Evolutionary conservation across 345 rosid species (phyloP).

Genomic region (Capsella bursapastoris): DNA sequence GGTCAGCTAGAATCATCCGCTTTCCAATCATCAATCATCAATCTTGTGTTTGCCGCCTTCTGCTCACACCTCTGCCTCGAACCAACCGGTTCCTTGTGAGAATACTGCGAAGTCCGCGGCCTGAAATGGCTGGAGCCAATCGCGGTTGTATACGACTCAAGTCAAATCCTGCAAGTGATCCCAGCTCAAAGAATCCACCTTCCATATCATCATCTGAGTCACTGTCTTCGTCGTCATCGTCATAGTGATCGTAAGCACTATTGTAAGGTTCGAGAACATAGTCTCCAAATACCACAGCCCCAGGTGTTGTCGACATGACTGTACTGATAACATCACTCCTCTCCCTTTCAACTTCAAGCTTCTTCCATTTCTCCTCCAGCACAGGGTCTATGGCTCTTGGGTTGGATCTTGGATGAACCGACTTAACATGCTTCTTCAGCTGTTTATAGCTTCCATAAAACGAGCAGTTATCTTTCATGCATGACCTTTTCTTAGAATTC

Average conservation of each 20-base stretch:
- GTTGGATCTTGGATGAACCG: constrained; percentile 69
- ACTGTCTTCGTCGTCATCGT: constrained; percentile 46
- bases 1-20: constrained; percentile 10
- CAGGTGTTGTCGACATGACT: constrained; percentile 71
- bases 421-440: constrained; percentile 76
- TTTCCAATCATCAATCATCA: constrained; percentile 24
- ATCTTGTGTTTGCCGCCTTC: constrained; percentile 38
- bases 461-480: constrained; percentile 77
- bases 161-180: constrained; percentile 46
- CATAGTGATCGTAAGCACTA: constrained; percentile 34
- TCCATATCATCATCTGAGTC: constrained; percentile 64
- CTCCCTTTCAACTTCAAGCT: constrained; percentile 69
- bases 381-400: constrained; percentile 87
- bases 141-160: constrained; percentile 44
- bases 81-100: constrained; percentile 51
- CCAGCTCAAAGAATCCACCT: constrained; percentile 48
- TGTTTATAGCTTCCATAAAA: constrained; percentile 67
- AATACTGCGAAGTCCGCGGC: constrained; percentile 46
- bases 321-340: constrained; percentile 74
- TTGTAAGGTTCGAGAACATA: constrained; percentile 81
- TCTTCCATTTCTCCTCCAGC: constrained; percentile 79
- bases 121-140: constrained; percentile 40
- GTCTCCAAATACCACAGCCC: constrained; percentile 81
- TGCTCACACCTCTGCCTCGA: constrained; percentile 46
- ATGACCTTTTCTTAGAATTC: constrained; percentile 66